Base-by-base conservation (phyloP, 441 rosid species). In the Kokia cookei region DNA sequence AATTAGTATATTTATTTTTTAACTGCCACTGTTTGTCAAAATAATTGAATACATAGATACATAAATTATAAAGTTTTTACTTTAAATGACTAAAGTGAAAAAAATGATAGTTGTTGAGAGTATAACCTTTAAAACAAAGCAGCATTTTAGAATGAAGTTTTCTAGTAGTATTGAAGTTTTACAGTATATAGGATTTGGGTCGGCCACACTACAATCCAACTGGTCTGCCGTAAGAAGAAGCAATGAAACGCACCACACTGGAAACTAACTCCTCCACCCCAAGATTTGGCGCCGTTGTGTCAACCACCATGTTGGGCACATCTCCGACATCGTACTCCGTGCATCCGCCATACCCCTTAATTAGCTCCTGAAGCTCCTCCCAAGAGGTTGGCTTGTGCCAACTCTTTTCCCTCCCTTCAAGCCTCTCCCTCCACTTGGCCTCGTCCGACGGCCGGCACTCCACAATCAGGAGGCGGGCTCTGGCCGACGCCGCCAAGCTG, bases 341-440 rank as follows among this genome's bases (percentile, higher is more conserved):
- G 51, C 91, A 84, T 35, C 92, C 91, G n/a, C 77, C 79, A 45
- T 90, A 88, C 19, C 83, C 86, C 48, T 85, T 82, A 48, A 88
- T 15, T 68, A 90, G 73, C 84, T 59, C 79, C 89, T 83, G 76
- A 3, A 90, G 77, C 43, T 90, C 94, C 17, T 53, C 73, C 94
- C 94, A 88, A 79, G 88, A 82, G 69, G 82, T 43, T 5, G 92
- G 94, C 83, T 90, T 90, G 76, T 90, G 94, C 91, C 90, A 86
- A 65, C 87, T 82, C 60, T 80, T 78, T 3, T 65, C 63, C 29
- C 90, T 83, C 9, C 43, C 27, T 79, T 88, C 90, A 5, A 90
- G 79, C 81, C 94, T 78, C 57, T 75, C 75, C 29, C 85, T 82
- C 94, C 92, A 90, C 29, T 70, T 77, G 10, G 47, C 86, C 80